These are phyloP conservation scores for Aquanectria penicillioides DNA, from an alignment of 2,329 filamentous ascomycete genomes.

Conservation along the genomic window DNA sequence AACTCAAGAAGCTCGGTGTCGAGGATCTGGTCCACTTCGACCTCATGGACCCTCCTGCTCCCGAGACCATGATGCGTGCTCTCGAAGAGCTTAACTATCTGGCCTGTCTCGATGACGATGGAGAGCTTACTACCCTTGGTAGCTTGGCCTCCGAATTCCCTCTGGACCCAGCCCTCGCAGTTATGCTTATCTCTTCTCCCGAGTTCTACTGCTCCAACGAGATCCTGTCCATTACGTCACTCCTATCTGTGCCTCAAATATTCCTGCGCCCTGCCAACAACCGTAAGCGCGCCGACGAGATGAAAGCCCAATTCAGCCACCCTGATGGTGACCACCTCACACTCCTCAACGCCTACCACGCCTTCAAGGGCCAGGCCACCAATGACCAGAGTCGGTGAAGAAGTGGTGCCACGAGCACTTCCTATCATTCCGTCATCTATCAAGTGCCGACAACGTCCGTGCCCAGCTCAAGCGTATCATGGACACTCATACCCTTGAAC, in stretches of 20 bases:
- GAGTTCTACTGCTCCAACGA: conserved; percentile 99
- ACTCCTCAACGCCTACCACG: conserved; percentile 96
- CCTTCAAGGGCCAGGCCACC: conserved; percentile 80
- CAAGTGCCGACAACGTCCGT: conserved; percentile 94
- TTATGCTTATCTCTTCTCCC: conserved; percentile 97
- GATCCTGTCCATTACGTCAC: conserved; percentile 91
- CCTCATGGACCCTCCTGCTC: conserved; percentile 96
- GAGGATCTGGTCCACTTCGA: conserved; percentile 98
- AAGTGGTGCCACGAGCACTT: conserved; percentile 99
- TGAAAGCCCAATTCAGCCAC: conserved; percentile 95
- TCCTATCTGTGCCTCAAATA: conserved; percentile 93
- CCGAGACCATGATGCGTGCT: conserved; percentile 97
- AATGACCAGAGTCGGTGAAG: conserved; percentile 74
- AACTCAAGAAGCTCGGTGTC: conserved; percentile 96
- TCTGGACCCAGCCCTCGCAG: conserved; percentile 90
- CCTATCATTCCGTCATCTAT: conserved; percentile 86
- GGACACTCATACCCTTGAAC: conserved; percentile 88
- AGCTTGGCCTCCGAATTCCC: conserved; percentile 93
- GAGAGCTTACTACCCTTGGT: conserved; percentile 87
- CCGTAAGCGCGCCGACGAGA: conserved; percentile 93
- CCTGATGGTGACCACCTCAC: conserved; percentile 95
- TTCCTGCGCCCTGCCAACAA: conserved; percentile 88
- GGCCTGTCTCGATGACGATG: conserved; percentile 95
- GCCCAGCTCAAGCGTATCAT: conserved; percentile 94
- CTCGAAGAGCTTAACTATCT: conserved; percentile 98